Conservation (phyloP, 495 filamentous ascomycete species). For the Aspergillus taichungensis region DNA sequence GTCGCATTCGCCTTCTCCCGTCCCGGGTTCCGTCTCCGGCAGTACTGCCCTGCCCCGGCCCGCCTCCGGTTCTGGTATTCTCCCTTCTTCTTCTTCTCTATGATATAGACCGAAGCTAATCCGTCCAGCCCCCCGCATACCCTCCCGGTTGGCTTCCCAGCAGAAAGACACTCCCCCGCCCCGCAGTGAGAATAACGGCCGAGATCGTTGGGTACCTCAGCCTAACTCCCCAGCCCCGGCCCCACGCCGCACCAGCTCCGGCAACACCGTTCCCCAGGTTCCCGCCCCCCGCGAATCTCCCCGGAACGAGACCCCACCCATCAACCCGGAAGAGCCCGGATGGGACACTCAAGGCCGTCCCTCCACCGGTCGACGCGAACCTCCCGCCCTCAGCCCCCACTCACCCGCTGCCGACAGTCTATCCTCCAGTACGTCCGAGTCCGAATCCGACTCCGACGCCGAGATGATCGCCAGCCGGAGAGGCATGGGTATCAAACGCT, state of each 20-base stretch:
- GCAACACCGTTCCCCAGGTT: slow-evolving; percentile 42
- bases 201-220: not conserved
- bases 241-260: slow-evolving; percentile 47
- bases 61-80: slow-evolving; percentile 5
- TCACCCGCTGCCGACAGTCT: slow-evolving; percentile 26
- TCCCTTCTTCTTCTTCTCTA: not conserved
- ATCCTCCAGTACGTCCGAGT: slow-evolving; percentile 29
- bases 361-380: slow-evolving; percentile 24
- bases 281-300: slow-evolving; percentile 23
- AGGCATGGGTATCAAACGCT: slow-evolving; percentile 24
- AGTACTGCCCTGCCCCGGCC: slow-evolving; percentile 44
- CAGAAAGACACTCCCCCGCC: slow-evolving; percentile 49
- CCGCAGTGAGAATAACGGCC: slow-evolving; percentile 21
- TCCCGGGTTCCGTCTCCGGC: slow-evolving; percentile 40
- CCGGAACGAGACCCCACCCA: slow-evolving; percentile 38
- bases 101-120: not conserved
- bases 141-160: slow-evolving; percentile 55
- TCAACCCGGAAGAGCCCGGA: slow-evolving; percentile 27
- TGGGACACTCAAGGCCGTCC: slow-evolving; percentile 27
- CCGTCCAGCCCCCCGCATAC: slow-evolving; percentile 39
- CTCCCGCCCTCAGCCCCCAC: slow-evolving; percentile 15
- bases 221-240: slow-evolving; percentile 9
- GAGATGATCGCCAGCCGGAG: slow-evolving; percentile 35
- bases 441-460: slow-evolving; percentile 48
- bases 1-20: slow-evolving; percentile 36